These are phyloP conservation scores for Macrocybe gigantea DNA, from an alignment of 768 basidiomycete genomes.

Conservation along the genomic window DNA sequence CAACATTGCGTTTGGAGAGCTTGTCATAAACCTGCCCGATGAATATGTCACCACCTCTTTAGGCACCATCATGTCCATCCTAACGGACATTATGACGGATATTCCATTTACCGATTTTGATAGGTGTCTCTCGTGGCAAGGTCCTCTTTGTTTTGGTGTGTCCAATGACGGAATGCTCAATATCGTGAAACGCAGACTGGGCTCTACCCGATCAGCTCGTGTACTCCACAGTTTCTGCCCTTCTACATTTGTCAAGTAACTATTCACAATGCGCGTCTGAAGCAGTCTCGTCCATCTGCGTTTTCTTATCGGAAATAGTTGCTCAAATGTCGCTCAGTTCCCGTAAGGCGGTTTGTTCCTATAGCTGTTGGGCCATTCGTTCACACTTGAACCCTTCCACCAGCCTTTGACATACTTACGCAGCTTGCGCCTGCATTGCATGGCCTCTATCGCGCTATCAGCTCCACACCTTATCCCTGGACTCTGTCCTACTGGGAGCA, in stretches of 20 bases:
- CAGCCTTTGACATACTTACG: slow-evolving; percentile 68
- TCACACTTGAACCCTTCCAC: slow-evolving; percentile 2
- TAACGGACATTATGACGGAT: slow-evolving; percentile 65
- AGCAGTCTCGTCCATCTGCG: slow-evolving; percentile 54
- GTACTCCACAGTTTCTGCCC: slow-evolving; percentile 69
- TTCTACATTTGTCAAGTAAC: slow-evolving; percentile 58
- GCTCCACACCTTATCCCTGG: slow-evolving; percentile 75
- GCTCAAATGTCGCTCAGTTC: slow-evolving; percentile 45
- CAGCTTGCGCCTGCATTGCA: slow-evolving; percentile 79
- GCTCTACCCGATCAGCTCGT: slow-evolving; percentile 82
- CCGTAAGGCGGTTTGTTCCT: slow-evolving; percentile 34
- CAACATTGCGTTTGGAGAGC: slow-evolving; percentile 79
- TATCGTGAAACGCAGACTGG: slow-evolving; percentile 55
- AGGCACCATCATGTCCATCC: slow-evolving; percentile 47
- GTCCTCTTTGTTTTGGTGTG: slow-evolving; percentile 29
- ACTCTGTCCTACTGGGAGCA: slow-evolving; percentile 56
- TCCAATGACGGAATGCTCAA: neutral
- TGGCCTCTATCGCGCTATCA: slow-evolving; percentile 82
- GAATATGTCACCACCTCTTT: slow-evolving; percentile 44
- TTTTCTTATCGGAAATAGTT: slow-evolving; percentile 54
- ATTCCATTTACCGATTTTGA: slow-evolving; percentile 77
- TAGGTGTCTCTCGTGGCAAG: slow-evolving; percentile 72
- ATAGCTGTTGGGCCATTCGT: neutral
- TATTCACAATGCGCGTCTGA: slow-evolving; percentile 42
- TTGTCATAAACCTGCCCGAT: slow-evolving; percentile 60